Evolutionary conservation across 768 basidiomycete genomes (phyloP).

Genomic region (Termitomyces eurrhizus): DNA sequence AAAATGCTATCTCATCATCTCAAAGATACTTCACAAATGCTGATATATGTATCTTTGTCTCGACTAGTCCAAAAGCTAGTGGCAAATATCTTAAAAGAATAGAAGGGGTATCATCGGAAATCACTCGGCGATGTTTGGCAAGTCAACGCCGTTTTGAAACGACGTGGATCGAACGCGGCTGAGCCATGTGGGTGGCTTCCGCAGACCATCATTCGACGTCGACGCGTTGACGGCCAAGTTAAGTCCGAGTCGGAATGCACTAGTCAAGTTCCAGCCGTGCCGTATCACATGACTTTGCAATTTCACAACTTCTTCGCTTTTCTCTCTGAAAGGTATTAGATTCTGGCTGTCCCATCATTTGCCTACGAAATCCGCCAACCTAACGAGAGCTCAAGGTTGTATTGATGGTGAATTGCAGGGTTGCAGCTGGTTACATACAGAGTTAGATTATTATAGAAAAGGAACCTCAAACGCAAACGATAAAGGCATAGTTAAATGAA

Average conservation of each 20-base stretch:
- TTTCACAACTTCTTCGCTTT: background rate
- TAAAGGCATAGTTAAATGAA: background rate
- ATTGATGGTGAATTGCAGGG: background rate
- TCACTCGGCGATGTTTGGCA: background rate
- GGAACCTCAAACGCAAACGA: background rate
- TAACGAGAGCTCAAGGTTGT: no score
- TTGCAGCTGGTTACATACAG: background rate
- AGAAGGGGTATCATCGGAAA: background rate
- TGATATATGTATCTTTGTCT: background rate
- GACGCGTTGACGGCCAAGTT: background rate
- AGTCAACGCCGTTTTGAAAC: background rate
- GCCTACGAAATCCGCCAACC: background rate
- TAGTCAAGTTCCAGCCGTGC: background rate
- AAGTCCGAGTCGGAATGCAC: conserved; percentile 1
- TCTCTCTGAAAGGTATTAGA: background rate
- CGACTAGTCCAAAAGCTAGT: background rate
- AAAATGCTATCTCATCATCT: no score
- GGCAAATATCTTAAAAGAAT: background rate
- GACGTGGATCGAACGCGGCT: background rate
- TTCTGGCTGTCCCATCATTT: background rate
- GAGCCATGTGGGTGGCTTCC: background rate
- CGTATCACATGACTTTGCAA: background rate
- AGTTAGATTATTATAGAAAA: background rate
- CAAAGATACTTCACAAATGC: background rate
- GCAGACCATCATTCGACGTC: background rate